Base-by-base conservation (phyloP, 164 flowering plant species). In the Piper longum region DNA sequence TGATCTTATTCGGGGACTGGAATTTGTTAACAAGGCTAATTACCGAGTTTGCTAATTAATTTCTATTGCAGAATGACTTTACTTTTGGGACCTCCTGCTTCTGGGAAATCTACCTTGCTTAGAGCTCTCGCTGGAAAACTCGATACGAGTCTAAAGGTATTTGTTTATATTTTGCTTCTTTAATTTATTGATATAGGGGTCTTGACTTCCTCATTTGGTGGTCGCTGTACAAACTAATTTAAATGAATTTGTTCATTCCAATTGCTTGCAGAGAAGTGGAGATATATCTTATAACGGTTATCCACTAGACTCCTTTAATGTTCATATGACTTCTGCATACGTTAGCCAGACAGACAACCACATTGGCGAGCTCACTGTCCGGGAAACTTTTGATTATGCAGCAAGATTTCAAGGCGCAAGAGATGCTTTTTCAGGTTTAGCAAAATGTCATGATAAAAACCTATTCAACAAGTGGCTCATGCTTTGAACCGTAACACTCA, bases 401-500 rank as follows among this genome's bases (percentile, higher is more conserved):
- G 97, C 89, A n/a, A 76, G 96, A 73, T 88, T 83, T 69, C 89
- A 91, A 78, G 91, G 95, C 63, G 83, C 92, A 64, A 80, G 81
- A 55, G 82, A 82, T 65, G 77, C 77, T 12, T 85, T 76, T 78
- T 81, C 80, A 78, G 97, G 97, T 91, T 65, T 54, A 41, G 14
- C 4, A 5, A 48, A 48, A 48, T 9, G 14, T 48, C 9, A 14
- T 2, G 1, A 48, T 48, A 9, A 48, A 12, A 9, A 5, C 0
- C 6, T 44, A 5, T 44, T 44, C 11, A 9, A 44, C 57, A 55
- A 55, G 4, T 54, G 5, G 3, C 14, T 16, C 18, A 13, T n/a
- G 57, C 14, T n/a, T n/a, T n/a, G n/a, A n/a, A n/a, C n/a, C 16
- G 54, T 9, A 51, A 8, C 16, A 8, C 54, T 51, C 2, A 51